A percentile compares a stretch with the other conserved stretches of the same genome.
These are phyloP conservation scores for Dothideomycetes sp. DNA, from an alignment of 2,329 filamentous ascomycete species.

Conservation along the genomic window DNA sequence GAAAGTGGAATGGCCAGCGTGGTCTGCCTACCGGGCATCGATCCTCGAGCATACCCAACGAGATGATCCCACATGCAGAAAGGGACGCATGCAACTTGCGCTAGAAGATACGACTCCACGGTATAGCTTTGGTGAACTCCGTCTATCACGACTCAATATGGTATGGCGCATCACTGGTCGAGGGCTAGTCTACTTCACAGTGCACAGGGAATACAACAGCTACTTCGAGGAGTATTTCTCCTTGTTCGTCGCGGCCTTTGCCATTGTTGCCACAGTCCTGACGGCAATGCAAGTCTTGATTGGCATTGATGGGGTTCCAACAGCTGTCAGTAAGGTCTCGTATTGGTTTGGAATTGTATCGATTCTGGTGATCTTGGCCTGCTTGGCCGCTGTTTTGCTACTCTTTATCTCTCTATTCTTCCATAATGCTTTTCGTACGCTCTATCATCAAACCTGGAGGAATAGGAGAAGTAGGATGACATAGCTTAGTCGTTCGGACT, in stretches of 20 bases:
- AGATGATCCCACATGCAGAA: too few species aligned
- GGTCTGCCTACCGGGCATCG: not conserved
- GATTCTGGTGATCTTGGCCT: slow-evolving; percentile 2
- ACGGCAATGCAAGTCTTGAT: slow-evolving; percentile 10
- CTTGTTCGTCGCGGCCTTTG: slow-evolving; percentile 7
- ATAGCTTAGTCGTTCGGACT: too few species aligned
- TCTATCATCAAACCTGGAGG: not conserved
- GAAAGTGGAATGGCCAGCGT: not conserved
- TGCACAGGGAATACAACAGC: slow-evolving; percentile 7
- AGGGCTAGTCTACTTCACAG: slow-evolving; percentile 2
- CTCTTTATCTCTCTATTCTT: not conserved
- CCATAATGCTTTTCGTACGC: slow-evolving; percentile 1
- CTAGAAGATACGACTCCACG: slow-evolving; percentile 1
- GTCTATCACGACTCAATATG: slow-evolving; percentile 8
- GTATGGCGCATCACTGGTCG: slow-evolving; percentile 7
- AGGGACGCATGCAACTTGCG: too few species aligned
- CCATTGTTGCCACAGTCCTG: slow-evolving; percentile 6
- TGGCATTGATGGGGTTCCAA: slow-evolving; percentile 1
- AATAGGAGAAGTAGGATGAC: too few species aligned
- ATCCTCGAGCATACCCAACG: too few species aligned
- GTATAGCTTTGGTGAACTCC: slow-evolving; percentile 11
- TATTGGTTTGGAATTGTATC: slow-evolving; percentile 8
- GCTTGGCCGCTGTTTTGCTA: not conserved
- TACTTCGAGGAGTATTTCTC: slow-evolving; percentile 8
- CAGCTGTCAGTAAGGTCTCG: not conserved